Conservation (phyloP, 768 basidiomycete species). For the Lactarius indigo region DNA sequence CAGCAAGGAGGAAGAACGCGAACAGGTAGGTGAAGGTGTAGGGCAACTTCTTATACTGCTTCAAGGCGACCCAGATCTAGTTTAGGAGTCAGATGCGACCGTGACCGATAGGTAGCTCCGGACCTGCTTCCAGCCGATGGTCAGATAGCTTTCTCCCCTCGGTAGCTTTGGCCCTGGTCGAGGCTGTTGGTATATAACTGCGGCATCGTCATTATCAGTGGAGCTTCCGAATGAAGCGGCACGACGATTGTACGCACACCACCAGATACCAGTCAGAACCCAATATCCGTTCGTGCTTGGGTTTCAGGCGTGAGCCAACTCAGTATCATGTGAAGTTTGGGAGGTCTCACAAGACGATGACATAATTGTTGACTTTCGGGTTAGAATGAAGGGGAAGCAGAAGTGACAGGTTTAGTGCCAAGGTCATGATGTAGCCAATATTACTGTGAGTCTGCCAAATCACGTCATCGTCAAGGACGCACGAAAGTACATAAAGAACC, state of each 20-base stretch:
- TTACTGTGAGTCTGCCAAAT: constrained; percentile 62
- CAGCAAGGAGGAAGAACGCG: constrained; percentile 74
- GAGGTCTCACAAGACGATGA: constrained; percentile 54
- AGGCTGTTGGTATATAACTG: constrained; percentile 79
- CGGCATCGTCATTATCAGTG: neutral
- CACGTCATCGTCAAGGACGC: neutral
- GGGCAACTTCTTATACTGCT: constrained; percentile 73
- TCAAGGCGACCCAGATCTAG: constrained; percentile 72
- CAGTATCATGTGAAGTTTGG: neutral
- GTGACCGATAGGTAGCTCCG: neutral
- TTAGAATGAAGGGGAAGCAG: constrained; percentile 58
- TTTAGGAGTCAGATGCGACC: neutral
- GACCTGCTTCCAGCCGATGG: constrained; percentile 85
- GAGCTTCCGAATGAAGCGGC: neutral
- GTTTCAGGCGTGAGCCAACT: neutral
- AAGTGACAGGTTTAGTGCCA: constrained; percentile 64
- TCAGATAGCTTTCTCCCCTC: constrained; percentile 70
- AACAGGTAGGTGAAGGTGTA: constrained; percentile 80
- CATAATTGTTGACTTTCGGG: constrained; percentile 69
- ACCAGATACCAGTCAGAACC: constrained; percentile 81
- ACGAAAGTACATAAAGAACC: constrained; percentile 21
- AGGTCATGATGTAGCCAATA: constrained; percentile 64
- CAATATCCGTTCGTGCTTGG: constrained; percentile 65
- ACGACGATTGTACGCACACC: constrained; percentile 53
- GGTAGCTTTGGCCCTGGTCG: constrained; percentile 77